Evolutionary conservation across 495 filamentous ascomycete genomes (phyloP).

Genomic region (Lasiosphaeris hirsuta): DNA sequence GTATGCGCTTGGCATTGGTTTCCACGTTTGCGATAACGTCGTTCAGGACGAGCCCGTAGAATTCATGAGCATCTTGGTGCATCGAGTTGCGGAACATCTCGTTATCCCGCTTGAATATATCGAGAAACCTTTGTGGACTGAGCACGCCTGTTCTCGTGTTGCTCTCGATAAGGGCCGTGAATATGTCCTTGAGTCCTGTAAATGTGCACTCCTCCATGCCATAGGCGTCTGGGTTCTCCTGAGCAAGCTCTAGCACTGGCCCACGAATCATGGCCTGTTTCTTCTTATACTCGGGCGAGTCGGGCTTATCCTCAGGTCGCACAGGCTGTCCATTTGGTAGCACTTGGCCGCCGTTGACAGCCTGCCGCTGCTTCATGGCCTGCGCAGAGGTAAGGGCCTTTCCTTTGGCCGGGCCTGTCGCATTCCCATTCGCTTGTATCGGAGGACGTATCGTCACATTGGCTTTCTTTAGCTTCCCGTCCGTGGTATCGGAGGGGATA

Average conservation of each 20-base stretch:
- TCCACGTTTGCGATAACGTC: slow-evolving; percentile 94
- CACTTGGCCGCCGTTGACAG: slow-evolving; percentile 40
- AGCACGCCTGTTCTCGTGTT: slow-evolving; percentile 81
- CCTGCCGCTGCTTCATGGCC: slow-evolving; percentile 43
- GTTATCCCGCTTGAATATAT: slow-evolving; percentile 88
- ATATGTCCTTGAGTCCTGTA: slow-evolving; percentile 92
- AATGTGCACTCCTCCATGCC: slow-evolving; percentile 95
- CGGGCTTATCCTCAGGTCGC: slow-evolving; percentile 66
- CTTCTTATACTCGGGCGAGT: slow-evolving; percentile 94
- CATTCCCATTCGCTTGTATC: slow-evolving; percentile 38
- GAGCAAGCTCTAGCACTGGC: slow-evolving; percentile 75
- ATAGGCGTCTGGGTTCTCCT: slow-evolving; percentile 72
- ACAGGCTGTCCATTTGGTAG: slow-evolving; percentile 33
- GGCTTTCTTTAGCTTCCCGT: slow-evolving; percentile 42
- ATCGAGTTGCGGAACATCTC: slow-evolving; percentile 96
- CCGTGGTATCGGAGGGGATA: slow-evolving; percentile 43
- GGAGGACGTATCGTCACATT: slow-evolving; percentile 50
- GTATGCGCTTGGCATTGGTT: slow-evolving; percentile 61
- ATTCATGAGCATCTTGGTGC: slow-evolving; percentile 98
- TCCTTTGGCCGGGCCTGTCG: slow-evolving; percentile 47
- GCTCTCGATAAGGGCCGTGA: slow-evolving; percentile 83
- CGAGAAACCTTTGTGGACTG: slow-evolving; percentile 89
- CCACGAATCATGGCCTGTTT: slow-evolving; percentile 86
- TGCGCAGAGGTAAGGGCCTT: slow-evolving; percentile 36
- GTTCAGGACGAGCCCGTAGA: slow-evolving; percentile 91